Evolutionary conservation across 169 alveolate species (phyloP), one percentile per base, ranked within the genome.

Genomic region (Plasmodium gaboni): DNA sequence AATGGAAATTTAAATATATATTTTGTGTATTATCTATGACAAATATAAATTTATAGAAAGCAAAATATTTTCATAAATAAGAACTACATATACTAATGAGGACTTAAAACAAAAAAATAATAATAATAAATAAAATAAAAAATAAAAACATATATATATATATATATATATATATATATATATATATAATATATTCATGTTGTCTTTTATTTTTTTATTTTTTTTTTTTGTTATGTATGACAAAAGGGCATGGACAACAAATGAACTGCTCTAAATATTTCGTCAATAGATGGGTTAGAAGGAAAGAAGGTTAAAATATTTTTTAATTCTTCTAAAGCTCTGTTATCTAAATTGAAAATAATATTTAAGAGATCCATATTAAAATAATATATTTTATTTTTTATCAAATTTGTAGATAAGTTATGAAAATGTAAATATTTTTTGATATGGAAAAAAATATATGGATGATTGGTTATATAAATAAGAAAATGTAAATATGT

Each of bases 381-480:
- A 4, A 80, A 68, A 28, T 65, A 80, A 55, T 68, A 80, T 22
- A 61, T 57, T 59, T 71, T 65, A 28, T 55, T 80, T 80, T 53
- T 69, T 32, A 80, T 5, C 7, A 68, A 68, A 50, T 80, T 68
- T 70, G 85, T 53, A 7, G 90, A 68, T 61, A 53, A 68, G 12
- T 78, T 32, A 57, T 80, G 90, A 48, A 68, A 80, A 44, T 80
- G 90, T 42, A 80, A 68, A 57, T 80, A 80, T 53, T 80, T 80
- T 57, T 80, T 80, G 12, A 80, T 68, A 50, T 80, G 90, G 44
- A 63, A 71, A 53, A 80, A 57, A 28, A 68, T 80, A 0, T 80
- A 51, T 22, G 90, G 90, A 19, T 80, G 26, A 67, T 80, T 68
- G 2, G 90, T 68, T 28, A 80, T 68, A 32, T 80, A 68, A 6